phyloP scores from a whole-genome alignment of 78 protist species.

The Cavenderia fasciculata region DNA sequence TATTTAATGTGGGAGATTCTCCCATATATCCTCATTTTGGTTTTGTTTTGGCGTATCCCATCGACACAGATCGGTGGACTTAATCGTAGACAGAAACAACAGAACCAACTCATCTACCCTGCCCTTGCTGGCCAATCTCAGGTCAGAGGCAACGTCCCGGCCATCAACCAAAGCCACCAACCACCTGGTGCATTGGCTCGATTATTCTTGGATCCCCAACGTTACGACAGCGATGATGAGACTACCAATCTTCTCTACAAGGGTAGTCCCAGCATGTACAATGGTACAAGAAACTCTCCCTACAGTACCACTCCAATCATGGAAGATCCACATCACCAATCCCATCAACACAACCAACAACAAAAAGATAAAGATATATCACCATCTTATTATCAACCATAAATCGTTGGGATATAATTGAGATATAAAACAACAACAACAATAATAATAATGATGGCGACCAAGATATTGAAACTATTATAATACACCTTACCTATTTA shows the following conservation, averaged over 20 bases:
- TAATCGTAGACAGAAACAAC: background rate
- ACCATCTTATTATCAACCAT: background rate
- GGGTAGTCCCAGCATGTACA: conserved; percentile 43
- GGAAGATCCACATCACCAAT: too few relatives aligned
- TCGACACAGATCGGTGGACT: conserved; percentile 60
- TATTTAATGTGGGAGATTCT: conserved; percentile 55
- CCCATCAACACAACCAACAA: background rate
- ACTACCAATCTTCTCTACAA: conserved; percentile 25
- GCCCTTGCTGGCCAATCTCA: conserved; percentile 3
- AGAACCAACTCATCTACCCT: conserved; percentile 12
- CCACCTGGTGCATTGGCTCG: conserved; percentile 40
- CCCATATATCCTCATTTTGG: conserved; percentile 56
- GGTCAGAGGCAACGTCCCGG: background rate
- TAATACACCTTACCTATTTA: too few relatives aligned
- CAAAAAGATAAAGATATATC: background rate
- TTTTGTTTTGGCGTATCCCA: conserved; percentile 64
- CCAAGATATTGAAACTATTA: too few relatives aligned
- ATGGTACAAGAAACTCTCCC: conserved; percentile 29
- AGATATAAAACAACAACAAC: too few relatives aligned
- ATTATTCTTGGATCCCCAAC: conserved; percentile 62
- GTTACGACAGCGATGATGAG: conserved; percentile 65
- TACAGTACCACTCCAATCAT: conserved; percentile 45
- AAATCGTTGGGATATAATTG: too few relatives aligned
- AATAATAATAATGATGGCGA: too few relatives aligned
- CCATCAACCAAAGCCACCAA: background rate